phyloP scores from a whole-genome alignment of 2,329 filamentous ascomycete species.

The Cercospora beticola region DNA sequence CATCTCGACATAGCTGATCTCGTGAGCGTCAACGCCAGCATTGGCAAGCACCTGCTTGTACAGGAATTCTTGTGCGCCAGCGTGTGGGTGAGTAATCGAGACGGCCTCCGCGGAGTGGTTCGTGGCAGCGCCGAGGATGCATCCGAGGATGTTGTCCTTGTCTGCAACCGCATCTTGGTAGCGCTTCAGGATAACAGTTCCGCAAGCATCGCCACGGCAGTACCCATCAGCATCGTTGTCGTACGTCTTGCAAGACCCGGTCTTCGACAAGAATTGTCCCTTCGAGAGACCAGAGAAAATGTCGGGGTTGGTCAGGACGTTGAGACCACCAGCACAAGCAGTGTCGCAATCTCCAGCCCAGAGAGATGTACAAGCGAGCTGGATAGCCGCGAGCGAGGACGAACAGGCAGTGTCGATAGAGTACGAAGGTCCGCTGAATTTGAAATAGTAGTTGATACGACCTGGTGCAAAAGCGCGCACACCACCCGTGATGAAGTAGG shows the following conservation, averaged over 20 bases:
- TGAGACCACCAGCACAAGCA: conserved; percentile 74
- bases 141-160: conserved; percentile 69
- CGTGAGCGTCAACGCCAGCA: conserved; percentile 71
- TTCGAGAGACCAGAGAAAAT: conserved; percentile 74
- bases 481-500: conserved; percentile 65
- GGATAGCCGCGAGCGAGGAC: conserved; percentile 69
- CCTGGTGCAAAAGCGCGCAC: conserved; percentile 62
- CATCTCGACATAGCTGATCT: conserved; percentile 84
- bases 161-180: conserved; percentile 75
- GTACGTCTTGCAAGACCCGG: conserved; percentile 75
- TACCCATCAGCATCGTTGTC: conserved; percentile 80
- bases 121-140: conserved; percentile 71
- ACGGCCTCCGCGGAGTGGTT: conserved; percentile 81
- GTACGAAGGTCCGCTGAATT: conserved; percentile 70
- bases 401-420: conserved; percentile 78
- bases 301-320: conserved; percentile 77
- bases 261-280: conserved; percentile 76
- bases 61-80: conserved; percentile 69
- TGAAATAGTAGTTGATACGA: conserved; percentile 74
- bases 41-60: conserved; percentile 70
- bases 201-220: conserved; percentile 75
- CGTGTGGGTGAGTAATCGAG: conserved; percentile 82
- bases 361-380: conserved; percentile 69
- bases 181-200: conserved; percentile 73
- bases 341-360: conserved; percentile 78